Percentiles rank a stretch among this genome's conserved stretches.
These are phyloP conservation scores for Phycomyces blakesleeanus DNA, from an alignment of 192 early-diverging fungal genomes.

Conservation along the genomic window DNA sequence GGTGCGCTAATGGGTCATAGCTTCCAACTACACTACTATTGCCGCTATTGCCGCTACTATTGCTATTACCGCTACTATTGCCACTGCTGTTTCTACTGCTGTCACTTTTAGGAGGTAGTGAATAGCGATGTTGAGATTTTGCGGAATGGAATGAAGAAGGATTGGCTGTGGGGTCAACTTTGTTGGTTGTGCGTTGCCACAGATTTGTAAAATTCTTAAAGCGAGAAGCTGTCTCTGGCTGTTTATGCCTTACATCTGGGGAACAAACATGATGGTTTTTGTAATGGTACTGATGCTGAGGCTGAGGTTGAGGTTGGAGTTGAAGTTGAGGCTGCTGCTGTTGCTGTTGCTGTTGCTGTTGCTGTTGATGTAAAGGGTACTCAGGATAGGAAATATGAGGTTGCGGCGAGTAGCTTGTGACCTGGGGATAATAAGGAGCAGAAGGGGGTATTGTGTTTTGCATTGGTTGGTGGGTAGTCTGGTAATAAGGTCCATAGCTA, in stretches of 20 bases:
- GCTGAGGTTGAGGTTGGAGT: too few species aligned
- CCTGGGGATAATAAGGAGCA: not conserved
- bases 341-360: slow-evolving; percentile 8
- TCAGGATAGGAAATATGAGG: slow-evolving; percentile 6
- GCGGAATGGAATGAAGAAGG: not conserved
- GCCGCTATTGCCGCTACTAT: not conserved
- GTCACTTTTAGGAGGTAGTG: not conserved
- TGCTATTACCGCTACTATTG: not conserved
- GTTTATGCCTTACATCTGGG: not conserved
- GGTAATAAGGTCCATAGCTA: slow-evolving; percentile 5
- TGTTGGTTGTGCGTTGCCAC: slow-evolving; percentile 8
- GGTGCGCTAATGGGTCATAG: not conserved
- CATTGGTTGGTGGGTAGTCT: slow-evolving; percentile 2
- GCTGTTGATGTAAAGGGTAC: not conserved
- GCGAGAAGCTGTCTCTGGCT: slow-evolving; percentile 1
- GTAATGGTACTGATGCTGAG: not conserved
- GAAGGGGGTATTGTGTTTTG: not conserved
- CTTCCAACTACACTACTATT: not conserved
- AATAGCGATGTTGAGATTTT: not conserved
- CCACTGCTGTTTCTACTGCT: not conserved
- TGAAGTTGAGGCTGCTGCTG: too few species aligned
- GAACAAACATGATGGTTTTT: not conserved
- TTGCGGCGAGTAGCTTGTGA: slow-evolving; percentile 1
- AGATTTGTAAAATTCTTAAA: slow-evolving; percentile 8
- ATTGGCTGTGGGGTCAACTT: slow-evolving; percentile 3